These are phyloP conservation scores for Peronospora belbahrii DNA, from an alignment of 352 stramenopile species.

Conservation along the genomic window DNA sequence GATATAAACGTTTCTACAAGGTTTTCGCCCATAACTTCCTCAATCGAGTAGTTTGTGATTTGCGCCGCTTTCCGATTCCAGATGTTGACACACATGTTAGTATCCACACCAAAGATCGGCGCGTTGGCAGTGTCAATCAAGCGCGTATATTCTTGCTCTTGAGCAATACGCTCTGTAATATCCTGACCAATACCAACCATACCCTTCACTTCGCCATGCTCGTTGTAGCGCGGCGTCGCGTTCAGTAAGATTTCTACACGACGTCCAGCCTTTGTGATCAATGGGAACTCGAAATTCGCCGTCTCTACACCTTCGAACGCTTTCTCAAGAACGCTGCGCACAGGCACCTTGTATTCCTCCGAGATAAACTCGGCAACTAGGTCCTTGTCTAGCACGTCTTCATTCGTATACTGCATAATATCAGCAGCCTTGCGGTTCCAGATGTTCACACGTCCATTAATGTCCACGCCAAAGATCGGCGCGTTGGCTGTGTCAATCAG, in stretches of 20 bases:
- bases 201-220: slow-evolving; percentile 27
- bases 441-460: no score
- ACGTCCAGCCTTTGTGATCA: slow-evolving; percentile 39
- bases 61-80: slow-evolving; percentile 86
- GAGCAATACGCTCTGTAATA: no score
- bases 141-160: slow-evolving; percentile 3
- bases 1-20: slow-evolving; percentile 83
- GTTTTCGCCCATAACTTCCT: slow-evolving; percentile 74
- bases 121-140: slow-evolving; percentile 45
- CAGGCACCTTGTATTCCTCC: no score
- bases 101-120: slow-evolving; percentile 52
- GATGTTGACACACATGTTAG: slow-evolving; percentile 57
- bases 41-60: slow-evolving; percentile 79
- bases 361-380: no score
- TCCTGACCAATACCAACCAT: slow-evolving; percentile 15
- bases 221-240: slow-evolving; percentile 27
- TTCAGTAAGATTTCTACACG: slow-evolving; percentile 38
- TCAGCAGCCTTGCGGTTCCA: no score
- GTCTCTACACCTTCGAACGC: slow-evolving; percentile 34
- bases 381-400: no score
- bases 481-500: no score
- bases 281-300: slow-evolving; percentile 35
- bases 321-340: slow-evolving; percentile 32
- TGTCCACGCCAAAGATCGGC: no score
- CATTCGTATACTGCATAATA: no score